Evolutionary conservation across 345 rosid species (phyloP).

Genomic region (Moricandia arvensis): DNA sequence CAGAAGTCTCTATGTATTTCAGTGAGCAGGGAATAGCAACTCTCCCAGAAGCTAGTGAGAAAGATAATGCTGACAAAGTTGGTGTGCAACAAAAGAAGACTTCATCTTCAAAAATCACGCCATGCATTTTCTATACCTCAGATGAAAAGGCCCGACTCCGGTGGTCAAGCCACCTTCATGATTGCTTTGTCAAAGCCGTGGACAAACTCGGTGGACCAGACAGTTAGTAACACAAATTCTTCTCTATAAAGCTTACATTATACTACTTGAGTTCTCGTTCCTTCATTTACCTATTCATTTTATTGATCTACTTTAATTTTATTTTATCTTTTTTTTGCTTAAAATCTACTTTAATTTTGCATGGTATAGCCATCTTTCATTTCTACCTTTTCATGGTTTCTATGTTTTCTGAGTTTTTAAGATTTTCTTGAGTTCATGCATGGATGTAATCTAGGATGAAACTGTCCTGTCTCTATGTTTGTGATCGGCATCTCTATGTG

Average conservation of each 20-base stretch:
- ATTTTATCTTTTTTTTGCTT: no score
- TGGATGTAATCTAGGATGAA: slow-evolving; percentile 10
- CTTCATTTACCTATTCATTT: background rate
- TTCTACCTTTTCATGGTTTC: background rate
- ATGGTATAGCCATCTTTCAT: background rate
- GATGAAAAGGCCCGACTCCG: slow-evolving; percentile 29
- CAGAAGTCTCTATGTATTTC: slow-evolving; percentile 11
- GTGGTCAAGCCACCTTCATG: slow-evolving; percentile 34
- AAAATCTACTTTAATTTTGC: no score
- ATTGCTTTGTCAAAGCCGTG: slow-evolving; percentile 28
- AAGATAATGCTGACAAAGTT: background rate
- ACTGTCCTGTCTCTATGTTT: background rate
- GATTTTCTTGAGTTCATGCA: background rate
- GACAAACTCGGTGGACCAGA: slow-evolving; percentile 32
- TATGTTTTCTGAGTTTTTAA: background rate
- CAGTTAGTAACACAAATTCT: slow-evolving; percentile 24
- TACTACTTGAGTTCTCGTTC: background rate
- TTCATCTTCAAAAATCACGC: slow-evolving; percentile 30
- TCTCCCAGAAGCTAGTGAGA: background rate
- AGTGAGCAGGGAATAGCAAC: slow-evolving; percentile 4
- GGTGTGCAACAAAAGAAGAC: background rate
- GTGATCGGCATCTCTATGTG: background rate
- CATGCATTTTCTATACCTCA: slow-evolving; percentile 24
- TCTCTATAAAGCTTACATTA: background rate
- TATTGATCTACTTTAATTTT: background rate